phyloP scores from a whole-genome alignment of 75 land plant species.

The Ceratopteris richardii region DNA sequence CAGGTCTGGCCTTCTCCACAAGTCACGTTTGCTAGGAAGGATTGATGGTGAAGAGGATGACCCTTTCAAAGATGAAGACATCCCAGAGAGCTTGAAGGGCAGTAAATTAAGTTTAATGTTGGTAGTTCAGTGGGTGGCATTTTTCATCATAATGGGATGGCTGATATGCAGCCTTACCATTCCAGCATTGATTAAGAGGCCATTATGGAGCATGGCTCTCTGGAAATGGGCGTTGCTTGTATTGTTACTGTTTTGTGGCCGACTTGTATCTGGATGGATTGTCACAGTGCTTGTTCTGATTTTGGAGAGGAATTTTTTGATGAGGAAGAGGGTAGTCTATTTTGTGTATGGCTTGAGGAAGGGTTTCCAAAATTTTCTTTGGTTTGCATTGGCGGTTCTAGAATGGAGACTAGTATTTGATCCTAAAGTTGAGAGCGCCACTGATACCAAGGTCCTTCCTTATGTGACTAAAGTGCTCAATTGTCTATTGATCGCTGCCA shows the following conservation, averaged over 20 bases:
- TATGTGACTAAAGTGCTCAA: constrained; percentile 45
- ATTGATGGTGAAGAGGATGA: constrained; percentile 45
- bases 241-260: constrained; percentile 59
- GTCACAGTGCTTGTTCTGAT: constrained; percentile 39
- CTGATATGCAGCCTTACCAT: constrained; percentile 40
- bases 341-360: constrained; percentile 63
- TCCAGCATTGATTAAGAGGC: constrained; percentile 1
- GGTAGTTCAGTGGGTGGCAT: constrained; percentile 35
- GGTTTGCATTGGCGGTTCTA: constrained; percentile 33
- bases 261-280: constrained; percentile 61
- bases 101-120: constrained; percentile 16
- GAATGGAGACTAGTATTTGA: constrained; percentile 52
- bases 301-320: constrained; percentile 54
- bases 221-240: constrained; percentile 87
- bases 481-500: constrained; percentile 43
- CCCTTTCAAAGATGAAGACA: constrained; percentile 27
- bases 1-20: constrained; percentile 11
- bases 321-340: constrained; percentile 64
- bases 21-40: constrained; percentile 2
- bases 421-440: constrained; percentile 24
- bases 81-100: constrained; percentile 25
- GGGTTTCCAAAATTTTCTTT: constrained; percentile 28
- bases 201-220: constrained; percentile 46
- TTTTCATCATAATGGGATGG: constrained; percentile 32
- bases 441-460: constrained; percentile 24